Evolutionary conservation across 805 yeast species (phyloP), one percentile per base, ranked within the genome.

Genomic region (Candida oleophila): DNA sequence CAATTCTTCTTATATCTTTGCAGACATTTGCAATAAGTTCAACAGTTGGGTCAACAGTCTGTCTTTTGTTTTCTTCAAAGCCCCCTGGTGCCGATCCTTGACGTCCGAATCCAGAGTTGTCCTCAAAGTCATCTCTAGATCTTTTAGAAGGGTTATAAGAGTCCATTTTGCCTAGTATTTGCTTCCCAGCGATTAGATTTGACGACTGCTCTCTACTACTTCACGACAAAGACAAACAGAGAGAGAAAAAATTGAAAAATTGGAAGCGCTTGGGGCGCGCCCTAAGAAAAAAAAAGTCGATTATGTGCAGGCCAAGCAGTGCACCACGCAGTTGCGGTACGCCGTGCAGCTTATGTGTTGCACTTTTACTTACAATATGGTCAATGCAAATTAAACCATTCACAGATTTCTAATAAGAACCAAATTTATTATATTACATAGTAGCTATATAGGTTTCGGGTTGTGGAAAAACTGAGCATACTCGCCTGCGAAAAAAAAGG

Each of bases 1-100:
- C 78, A 37, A 73, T 60, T 30, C 76, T 55, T 45, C 77, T 56
- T 41, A 73, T 70, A 50, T 73, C 78, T 46, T 73, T 73, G 52
- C 76, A 71, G 34, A 73, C 69, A 51, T 73, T 71, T 50, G 69
- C 54, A 49, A 71, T 66, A 45, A 73, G 60, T 54, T 73, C 77
- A 35, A 58, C 59, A 33, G 64, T 53, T 30, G 78, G 77, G 52
- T 73, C 77, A 34, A 64, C 55, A 48, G 66, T 74, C 40, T 65
- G 70, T 43, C 70, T 62, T 49, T 73, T 73, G 49, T 63, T 35
- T 35, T 66, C 71, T 33, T 51, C 55, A 45, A 15, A 36, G 39
- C 56, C 65, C 50, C 54, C 59, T 28, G 53, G 49, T 30, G 38
- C 42, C 20, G 21, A 22, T 9, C 40, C 45, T 12, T 20, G 19